Base-by-base conservation (phyloP, 192 early-diverging fungal species). In the Umbelopsis ramanniana region DNA sequence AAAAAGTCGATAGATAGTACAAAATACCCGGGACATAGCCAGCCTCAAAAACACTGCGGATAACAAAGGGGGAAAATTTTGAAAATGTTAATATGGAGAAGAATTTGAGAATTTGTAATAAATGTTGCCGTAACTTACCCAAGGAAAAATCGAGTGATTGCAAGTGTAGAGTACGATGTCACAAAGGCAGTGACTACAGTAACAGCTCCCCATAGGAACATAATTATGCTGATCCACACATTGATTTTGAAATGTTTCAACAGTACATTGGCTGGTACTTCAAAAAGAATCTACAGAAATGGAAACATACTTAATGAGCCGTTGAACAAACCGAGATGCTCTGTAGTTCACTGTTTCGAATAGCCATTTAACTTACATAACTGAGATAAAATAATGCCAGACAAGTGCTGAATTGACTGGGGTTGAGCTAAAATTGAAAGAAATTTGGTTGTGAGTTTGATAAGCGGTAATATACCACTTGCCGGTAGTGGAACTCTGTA, bases 201-300 rank as follows among this genome's bases (percentile, higher is more conserved):
- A 70, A 87, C 81, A 57, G 88, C 79, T 11, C 94, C 94, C 90
- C 89, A 92, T 48, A 87, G 54, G n/a, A 90, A 23, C 88, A 89
- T 89, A 11, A 90, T 85, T 0, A 86, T 70, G 22, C 85, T 86
- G 24, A 91, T 79, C 85, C 92, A 91, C 2, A 81, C 63, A 2
- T 84, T 35, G 14, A 93, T 84, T n/a, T 82, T 83, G 46, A 89
- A 74, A 6, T 81, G 84, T 21, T 90, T 91, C 60, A 94, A 74
- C 17, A 93, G 76, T 60, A 91, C 81, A 83, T 93, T 95, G 50
- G 89, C 89, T 6, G 93, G 94, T 9, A 95, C 81, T 76, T 95
- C 92, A 68, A 90, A 93, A 38, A 93, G 60, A 48, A 91, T 88
- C 79, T 93, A 90, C 6, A 77, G 81, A 68, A 85, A 68, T 38